Conservation (phyloP, 352 stramenopile genomes). For the Pythium biforme region DNA sequence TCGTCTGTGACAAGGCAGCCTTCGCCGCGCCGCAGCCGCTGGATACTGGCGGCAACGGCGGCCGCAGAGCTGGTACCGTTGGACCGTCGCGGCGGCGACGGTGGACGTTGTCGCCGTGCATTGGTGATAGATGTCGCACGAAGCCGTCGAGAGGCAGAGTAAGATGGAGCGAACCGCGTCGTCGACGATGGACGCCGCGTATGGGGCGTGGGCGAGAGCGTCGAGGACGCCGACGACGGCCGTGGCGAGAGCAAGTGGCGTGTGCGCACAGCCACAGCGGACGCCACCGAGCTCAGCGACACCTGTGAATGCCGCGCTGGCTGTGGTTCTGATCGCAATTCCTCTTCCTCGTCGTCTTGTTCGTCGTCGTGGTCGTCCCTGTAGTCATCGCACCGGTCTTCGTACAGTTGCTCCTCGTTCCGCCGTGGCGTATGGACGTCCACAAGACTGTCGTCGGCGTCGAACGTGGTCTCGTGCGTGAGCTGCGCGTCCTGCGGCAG, state of each 20-base stretch:
- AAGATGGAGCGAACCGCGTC: not conserved
- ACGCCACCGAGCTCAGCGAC: not conserved
- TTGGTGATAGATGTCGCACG: too few species aligned
- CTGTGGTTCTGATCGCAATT: too few species aligned
- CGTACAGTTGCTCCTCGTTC: too few species aligned
- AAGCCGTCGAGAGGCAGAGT: not conserved
- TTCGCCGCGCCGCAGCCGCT: conserved; percentile 24
- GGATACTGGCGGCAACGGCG: conserved; percentile 21
- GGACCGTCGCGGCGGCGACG: not conserved
- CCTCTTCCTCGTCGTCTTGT: conserved; percentile 5
- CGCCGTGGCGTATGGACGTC: too few species aligned
- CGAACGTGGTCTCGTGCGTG: conserved; percentile 2
- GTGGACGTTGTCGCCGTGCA: not conserved
- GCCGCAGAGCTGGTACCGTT: conserved; percentile 6
- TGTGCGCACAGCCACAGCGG: not conserved
- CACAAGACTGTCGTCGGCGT: conserved; percentile 15
- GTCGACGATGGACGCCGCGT: conserved; percentile 4
- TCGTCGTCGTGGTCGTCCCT: conserved; percentile 7
- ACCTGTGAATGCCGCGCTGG: too few species aligned
- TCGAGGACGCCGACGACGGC: not conserved
- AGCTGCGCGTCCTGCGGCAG: not conserved
- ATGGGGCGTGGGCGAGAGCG: not conserved
- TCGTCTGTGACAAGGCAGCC: not conserved
- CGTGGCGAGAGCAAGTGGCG: not conserved
- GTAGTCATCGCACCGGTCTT: not conserved